Conservation (phyloP, 345 rosid species). For the Nephelium lappaceum region DNA sequence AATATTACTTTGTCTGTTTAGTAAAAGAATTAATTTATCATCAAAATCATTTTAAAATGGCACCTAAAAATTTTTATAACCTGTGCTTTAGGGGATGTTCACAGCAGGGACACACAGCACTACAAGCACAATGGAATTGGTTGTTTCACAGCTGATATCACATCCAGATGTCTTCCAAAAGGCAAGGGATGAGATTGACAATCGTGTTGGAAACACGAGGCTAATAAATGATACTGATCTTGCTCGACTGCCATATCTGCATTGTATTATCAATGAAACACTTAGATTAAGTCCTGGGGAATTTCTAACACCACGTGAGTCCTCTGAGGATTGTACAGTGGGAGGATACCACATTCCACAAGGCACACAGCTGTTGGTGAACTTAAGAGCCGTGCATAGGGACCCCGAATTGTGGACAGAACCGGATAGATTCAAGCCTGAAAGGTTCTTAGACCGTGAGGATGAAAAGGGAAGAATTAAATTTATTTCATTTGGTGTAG, state of each 20-base stretch:
- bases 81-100: constrained; percentile 5
- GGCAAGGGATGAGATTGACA: constrained; percentile 5
- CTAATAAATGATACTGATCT: background rate
- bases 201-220: background rate
- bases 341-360: constrained; percentile 13
- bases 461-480: background rate
- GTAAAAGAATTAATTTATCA: background rate
- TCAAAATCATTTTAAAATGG: background rate
- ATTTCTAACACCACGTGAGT: background rate
- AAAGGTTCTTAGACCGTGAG: constrained; percentile 15
- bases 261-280: constrained; percentile 1
- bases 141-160: constrained; percentile 14
- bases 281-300: background rate
- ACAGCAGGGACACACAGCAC: constrained; percentile 20
- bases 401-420: constrained; percentile 30
- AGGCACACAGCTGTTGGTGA: constrained; percentile 34
- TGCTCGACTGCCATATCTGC: background rate
- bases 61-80: too few relatives aligned
- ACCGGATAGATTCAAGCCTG: constrained; percentile 25
- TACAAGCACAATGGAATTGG: constrained; percentile 17
- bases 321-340: constrained; percentile 3
- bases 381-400: constrained; percentile 4
- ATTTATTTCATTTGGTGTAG: constrained; percentile 30
- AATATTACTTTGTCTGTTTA: background rate
- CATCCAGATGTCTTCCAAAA: constrained; percentile 11